Evolutionary conservation across 2,329 filamentous ascomycete genomes (phyloP).

Genomic region (Penicillium digitatum): DNA sequence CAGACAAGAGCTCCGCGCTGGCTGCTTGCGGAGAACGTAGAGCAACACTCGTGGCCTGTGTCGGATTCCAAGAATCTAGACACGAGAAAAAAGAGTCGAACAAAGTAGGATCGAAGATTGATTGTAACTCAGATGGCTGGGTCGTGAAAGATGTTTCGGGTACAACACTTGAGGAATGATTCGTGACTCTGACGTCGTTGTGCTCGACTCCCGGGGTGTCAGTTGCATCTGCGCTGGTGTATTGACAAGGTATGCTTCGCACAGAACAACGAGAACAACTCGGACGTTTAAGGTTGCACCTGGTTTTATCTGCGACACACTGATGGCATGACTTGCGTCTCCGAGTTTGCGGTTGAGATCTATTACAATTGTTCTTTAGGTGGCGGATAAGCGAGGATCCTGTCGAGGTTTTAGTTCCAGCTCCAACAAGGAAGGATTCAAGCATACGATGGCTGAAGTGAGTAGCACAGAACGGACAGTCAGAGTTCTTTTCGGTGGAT

Average conservation of each 20-base stretch:
- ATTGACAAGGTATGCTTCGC: not conserved
- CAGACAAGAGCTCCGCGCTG: not conserved
- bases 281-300: conserved; percentile 1
- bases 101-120: not conserved
- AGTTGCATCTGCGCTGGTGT: not conserved
- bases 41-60: not conserved
- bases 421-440: not conserved
- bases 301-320: not conserved
- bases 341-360: not conserved
- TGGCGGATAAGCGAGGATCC: conserved; percentile 9
- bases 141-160: not conserved
- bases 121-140: not conserved
- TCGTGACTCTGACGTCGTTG: not conserved
- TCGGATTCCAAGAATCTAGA: not conserved
- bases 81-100: not conserved
- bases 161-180: not conserved
- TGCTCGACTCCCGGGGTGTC: not conserved
- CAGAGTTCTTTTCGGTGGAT: not conserved
- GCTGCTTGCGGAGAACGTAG: not conserved
- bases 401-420: not conserved
- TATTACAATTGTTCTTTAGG: conserved; percentile 4
- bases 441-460: conserved; percentile 1
- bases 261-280: not conserved
- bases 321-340: conserved; percentile 4
- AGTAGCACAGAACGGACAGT: not conserved